Base-by-base conservation (phyloP, 2,329 filamentous ascomycete species). In the Diplodia sapinea region DNA sequence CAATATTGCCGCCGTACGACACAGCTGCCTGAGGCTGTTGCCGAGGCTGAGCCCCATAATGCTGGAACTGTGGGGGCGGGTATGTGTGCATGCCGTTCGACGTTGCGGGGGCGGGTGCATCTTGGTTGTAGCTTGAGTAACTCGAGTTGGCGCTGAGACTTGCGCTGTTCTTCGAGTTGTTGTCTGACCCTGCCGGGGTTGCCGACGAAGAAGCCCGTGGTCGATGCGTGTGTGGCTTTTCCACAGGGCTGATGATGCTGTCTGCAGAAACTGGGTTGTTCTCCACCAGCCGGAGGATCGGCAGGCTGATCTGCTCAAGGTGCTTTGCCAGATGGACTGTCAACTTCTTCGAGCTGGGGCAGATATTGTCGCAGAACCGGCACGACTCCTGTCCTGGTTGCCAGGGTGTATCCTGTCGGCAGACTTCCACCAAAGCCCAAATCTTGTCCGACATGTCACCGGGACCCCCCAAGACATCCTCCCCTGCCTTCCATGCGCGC, bases 301-400 rank as follows among this genome's bases (percentile, higher is more conserved):
- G 93, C 74, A 97, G 86, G 73, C 91, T 92, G 74, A 97, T 91
- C 71, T 93, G 89, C 78, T 97, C 93, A 93, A 97, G 95, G 77
- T 97, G 94, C 78, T 94, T 94, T 61, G 93, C 93, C 76, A 97
- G 80, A 79, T 97, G 94, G n/a, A 95, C 92, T 0, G 92, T 96
- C 69, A 97, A 82, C 80, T 96, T 96, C 84, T 96, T 97, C 93
- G 93, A 97, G 49, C 88, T 92, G 40, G 86, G 88, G 77, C 93
- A 94, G 13, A 86, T 83, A 78, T 90, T 93, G 69, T 90, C 90
- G 74, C 94, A 97, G 81, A 97, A 97, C 51, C 91, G 88, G 78
- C 94, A 97, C 17, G 91, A 87, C 79, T 97, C 93, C 12, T 93
- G 87, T 65, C 87, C 86, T 3, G 91, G 90, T 69, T 82, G 85